Evolutionary conservation across 768 basidiomycete genomes (phyloP), one percentile per base, ranked within the genome.

Genomic region (Chalciporus sphaerocephalus): DNA sequence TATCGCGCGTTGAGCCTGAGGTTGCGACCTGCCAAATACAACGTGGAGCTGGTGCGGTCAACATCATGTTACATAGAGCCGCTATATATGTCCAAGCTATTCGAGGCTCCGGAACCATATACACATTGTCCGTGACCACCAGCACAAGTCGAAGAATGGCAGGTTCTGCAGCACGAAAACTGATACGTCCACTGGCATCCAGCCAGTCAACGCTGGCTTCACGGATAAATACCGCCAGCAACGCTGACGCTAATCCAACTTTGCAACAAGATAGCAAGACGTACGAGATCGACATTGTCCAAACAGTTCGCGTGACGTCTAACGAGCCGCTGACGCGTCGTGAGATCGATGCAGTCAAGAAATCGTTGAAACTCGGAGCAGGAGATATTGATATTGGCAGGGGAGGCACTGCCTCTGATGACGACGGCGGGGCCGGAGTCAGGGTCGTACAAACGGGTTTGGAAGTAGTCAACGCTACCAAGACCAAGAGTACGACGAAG

Each of bases 301-400:
- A 65, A 54, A 61, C 47, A 39, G 15, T 64, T 53, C 64, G 53
- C 25, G 48, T 67, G 28, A 54, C 49, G 38, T 66, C 61, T 24
- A 44, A 54, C 47, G 57, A 55, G 36, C 63, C 59, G 21, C 55
- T 64, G 38, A 57, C 57, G 35, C 52, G 44, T 35, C 53, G 44
- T 42, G 53, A 35, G 53, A 56, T 66, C 50, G 57, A 66, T 37
- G 53, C 51, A 11, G 60, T 66, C 51, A 67, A 66, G 57, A 58
- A 56, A 35, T 54, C 54, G 20, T 48, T 66, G 39, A 52, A 55
- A 40, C 55, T 43, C 47, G 48, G 48, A 21, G 51, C 48, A 17
- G 50, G 50, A 28, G 64, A 67, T 53, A n/a, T n/a, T n/a, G n/a
- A n/a, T n/a, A n/a, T n/a, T n/a, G n/a, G n/a, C n/a, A n/a, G n/a